phyloP scores from a whole-genome alignment of 805 yeast genomes.

The Kluyveromyces nonfermentans region DNA sequence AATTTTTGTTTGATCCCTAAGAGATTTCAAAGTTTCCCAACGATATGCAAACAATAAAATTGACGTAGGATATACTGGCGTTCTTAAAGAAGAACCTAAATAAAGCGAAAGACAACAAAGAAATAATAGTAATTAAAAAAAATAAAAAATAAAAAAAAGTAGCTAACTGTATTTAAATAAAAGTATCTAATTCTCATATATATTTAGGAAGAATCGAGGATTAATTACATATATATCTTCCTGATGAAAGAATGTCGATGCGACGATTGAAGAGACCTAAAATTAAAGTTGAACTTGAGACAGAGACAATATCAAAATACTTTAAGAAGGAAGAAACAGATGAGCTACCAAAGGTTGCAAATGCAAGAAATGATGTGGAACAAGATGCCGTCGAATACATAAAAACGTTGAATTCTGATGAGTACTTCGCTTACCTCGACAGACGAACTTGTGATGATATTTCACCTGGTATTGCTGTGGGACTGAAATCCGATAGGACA shows the following conservation, averaged over 20 bases:
- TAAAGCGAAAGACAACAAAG: no score
- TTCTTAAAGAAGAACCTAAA: no score
- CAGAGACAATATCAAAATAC: conserved; percentile 13
- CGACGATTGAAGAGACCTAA: conserved; percentile 4
- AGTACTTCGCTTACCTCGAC: conserved; percentile 21
- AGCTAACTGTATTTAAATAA: neutral
- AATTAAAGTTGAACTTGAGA: conserved; percentile 9
- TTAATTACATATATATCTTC: no score
- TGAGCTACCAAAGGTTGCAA: neutral
- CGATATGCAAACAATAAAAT: neutral
- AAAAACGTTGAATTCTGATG: conserved; percentile 18
- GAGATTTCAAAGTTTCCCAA: no score
- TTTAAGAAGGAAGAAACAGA: conserved; percentile 11
- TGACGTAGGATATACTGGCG: neutral
- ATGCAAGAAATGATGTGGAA: neutral
- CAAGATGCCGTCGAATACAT: conserved; percentile 17
- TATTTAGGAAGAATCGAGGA: no score
- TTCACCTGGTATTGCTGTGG: conserved; percentile 1
- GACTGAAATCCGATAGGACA: conserved; percentile 2
- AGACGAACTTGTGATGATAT: conserved; percentile 20
- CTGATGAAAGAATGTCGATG: neutral
- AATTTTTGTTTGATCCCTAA: no score
- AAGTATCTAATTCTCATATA: neutral
- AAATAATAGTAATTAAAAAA: no score
- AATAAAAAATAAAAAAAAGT: no score